phyloP scores from a whole-genome alignment of 2,329 filamentous ascomycete species.

The Penicillium sp. region DNA sequence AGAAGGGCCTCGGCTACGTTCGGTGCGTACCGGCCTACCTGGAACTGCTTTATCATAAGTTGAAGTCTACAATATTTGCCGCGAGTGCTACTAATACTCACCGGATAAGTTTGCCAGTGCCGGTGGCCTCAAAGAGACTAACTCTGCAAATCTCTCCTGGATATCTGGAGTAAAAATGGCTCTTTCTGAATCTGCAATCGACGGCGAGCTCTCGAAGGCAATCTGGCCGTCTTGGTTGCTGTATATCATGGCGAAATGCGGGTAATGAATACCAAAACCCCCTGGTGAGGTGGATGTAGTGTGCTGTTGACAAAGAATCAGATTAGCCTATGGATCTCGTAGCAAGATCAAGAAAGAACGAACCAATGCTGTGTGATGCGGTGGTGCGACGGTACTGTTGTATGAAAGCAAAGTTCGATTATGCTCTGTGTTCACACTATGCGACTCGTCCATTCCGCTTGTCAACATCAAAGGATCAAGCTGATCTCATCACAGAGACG shows the following conservation, averaged over 20 bases:
- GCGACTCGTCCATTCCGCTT: slow-evolving; percentile 9
- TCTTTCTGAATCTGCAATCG: slow-evolving; percentile 28
- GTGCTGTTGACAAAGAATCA: slow-evolving; percentile 11
- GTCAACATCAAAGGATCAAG: not conserved
- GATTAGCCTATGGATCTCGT: not conserved
- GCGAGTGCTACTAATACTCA: slow-evolving; percentile 17
- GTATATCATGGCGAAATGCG: slow-evolving; percentile 36
- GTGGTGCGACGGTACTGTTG: slow-evolving; percentile 18
- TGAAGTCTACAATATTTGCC: not conserved
- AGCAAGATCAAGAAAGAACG: not conserved
- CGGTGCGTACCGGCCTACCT: slow-evolving; percentile 1
- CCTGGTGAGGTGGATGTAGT: slow-evolving; percentile 18
- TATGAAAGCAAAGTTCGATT: slow-evolving; percentile 6
- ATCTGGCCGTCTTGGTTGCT: slow-evolving; percentile 32
- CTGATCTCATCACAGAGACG: not conserved
- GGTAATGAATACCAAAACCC: slow-evolving; percentile 21
- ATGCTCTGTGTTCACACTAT: slow-evolving; percentile 9
- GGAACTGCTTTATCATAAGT: slow-evolving; percentile 2
- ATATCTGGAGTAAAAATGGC: slow-evolving; percentile 35
- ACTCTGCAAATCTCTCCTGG: slow-evolving; percentile 26
- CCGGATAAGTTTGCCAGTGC: slow-evolving; percentile 21
- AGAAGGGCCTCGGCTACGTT: slow-evolving; percentile 1
- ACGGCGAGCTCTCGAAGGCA: slow-evolving; percentile 29
- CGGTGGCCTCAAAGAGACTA: slow-evolving; percentile 23
- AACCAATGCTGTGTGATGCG: slow-evolving; percentile 19